Evolutionary conservation across 2,329 filamentous ascomycete species (phyloP).

Genomic region (Fusarium drepaniforme): DNA sequence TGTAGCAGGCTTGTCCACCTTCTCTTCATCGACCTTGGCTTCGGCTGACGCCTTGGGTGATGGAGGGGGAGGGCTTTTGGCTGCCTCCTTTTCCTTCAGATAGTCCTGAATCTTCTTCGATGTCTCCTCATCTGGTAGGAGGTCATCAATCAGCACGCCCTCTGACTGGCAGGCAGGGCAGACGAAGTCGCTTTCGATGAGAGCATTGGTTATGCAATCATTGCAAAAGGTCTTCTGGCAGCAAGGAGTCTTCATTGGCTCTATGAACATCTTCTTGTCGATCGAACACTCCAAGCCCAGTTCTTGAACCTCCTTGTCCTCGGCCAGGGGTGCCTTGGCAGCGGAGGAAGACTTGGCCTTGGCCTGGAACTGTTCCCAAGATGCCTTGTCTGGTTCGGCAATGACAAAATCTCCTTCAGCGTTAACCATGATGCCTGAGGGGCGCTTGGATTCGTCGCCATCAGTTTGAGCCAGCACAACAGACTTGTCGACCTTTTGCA

Average conservation of each 20-base stretch:
- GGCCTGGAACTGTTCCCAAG: constrained; percentile 97
- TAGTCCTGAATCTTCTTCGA: constrained; percentile 84
- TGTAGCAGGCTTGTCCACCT: constrained; percentile 44
- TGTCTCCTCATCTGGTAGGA: constrained; percentile 84
- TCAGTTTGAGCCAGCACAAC: constrained; percentile 79
- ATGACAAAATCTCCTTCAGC: constrained; percentile 98
- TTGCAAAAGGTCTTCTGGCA: constrained; percentile 99
- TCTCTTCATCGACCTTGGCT: constrained; percentile 31
- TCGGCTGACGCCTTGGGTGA: constrained; percentile 47
- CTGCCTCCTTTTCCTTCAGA: constrained; percentile 66
- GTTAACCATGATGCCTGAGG: constrained; percentile 95
- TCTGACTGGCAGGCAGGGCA: constrained; percentile 94
- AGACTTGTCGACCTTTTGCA: constrained; percentile 95
- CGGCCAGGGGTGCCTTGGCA: constrained; percentile 80
- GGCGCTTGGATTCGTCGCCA: constrained; percentile 85
- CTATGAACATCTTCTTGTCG: constrained; percentile 98
- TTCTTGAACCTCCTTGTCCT: constrained; percentile 89
- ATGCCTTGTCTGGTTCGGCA: constrained; percentile 92
- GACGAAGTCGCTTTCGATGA: constrained; percentile 97
- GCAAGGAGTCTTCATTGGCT: constrained; percentile 99
- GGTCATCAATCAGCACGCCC: constrained; percentile 92
- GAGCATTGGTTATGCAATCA: constrained; percentile 98
- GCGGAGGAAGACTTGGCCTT: constrained; percentile 90
- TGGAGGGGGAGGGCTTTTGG: constrained; percentile 55
- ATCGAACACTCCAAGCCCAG: constrained; percentile 92